Conservation (phyloP, 2,329 filamentous ascomycete species). For the Aspergillus persii region DNA sequence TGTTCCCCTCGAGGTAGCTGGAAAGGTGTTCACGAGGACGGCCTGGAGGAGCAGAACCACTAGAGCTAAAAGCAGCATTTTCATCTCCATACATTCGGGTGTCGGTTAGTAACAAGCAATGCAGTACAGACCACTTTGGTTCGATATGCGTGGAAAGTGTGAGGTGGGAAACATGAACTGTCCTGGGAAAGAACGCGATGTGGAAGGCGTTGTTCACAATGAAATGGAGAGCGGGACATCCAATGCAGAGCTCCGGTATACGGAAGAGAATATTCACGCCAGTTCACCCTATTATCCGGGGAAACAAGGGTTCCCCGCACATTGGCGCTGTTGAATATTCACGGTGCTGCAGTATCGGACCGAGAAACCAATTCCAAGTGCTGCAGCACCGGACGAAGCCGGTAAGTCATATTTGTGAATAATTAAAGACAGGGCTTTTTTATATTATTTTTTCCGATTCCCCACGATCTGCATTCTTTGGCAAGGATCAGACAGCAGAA, state of each 20-base stretch:
- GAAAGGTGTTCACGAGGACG: not conserved
- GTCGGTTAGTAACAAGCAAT: not conserved
- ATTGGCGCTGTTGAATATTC: not conserved
- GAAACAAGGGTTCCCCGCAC: not conserved
- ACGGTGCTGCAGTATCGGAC: not conserved
- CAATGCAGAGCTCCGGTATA: not conserved
- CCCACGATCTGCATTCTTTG: not conserved
- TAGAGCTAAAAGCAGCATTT: not conserved
- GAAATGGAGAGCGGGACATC: not conserved
- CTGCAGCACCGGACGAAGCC: too few relatives aligned
- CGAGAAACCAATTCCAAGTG: not conserved
- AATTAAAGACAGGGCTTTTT: too few relatives aligned
- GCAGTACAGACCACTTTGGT: not conserved
- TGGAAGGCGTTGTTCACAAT: not conserved
- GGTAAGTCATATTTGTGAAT: too few relatives aligned
- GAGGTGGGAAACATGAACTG: not conserved
- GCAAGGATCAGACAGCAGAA: not conserved
- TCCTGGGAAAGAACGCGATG: not conserved
- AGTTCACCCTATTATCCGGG: not conserved
- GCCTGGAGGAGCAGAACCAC: not conserved
- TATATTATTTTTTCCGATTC: not conserved
- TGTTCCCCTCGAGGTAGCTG: not conserved
- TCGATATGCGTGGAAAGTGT: not conserved
- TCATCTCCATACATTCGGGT: not conserved
- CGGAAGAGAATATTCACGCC: not conserved